Conservation (phyloP, 2,329 filamentous ascomycete genomes). For the Penicillium sp. region DNA sequence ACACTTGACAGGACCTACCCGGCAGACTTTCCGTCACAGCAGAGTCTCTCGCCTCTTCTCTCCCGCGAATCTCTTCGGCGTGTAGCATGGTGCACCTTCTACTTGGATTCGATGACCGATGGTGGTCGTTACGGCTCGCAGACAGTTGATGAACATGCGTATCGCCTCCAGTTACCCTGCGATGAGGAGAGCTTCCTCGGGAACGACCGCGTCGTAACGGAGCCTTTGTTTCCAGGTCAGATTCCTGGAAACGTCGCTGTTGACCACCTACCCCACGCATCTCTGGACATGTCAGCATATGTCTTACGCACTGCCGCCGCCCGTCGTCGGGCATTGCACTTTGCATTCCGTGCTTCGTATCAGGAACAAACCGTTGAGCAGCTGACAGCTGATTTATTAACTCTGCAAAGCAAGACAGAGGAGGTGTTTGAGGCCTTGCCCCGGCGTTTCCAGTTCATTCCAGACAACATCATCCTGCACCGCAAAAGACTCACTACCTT, state of each 20-base stretch:
- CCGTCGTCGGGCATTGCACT: background rate
- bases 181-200: conserved; percentile 3
- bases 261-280: background rate
- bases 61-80: conserved; percentile 1
- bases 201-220: background rate
- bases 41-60: background rate
- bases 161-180: background rate
- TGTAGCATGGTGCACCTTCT: conserved; percentile 1
- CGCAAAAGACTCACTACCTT: background rate
- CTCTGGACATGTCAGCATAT: conserved; percentile 1
- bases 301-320: background rate
- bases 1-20: background rate
- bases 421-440: background rate
- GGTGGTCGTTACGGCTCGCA: conserved; percentile 1
- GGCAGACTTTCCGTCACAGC: background rate
- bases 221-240: background rate
- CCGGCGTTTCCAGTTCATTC: background rate
- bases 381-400: background rate
- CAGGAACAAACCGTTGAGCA: background rate
- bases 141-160: background rate
- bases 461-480: background rate
- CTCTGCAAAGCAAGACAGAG: background rate
- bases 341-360: background rate
- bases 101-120: background rate
- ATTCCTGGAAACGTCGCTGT: background rate